These are phyloP conservation scores for Stephanodiscus minutulus DNA, from an alignment of 108 stramenopile species.

Conservation along the genomic window DNA sequence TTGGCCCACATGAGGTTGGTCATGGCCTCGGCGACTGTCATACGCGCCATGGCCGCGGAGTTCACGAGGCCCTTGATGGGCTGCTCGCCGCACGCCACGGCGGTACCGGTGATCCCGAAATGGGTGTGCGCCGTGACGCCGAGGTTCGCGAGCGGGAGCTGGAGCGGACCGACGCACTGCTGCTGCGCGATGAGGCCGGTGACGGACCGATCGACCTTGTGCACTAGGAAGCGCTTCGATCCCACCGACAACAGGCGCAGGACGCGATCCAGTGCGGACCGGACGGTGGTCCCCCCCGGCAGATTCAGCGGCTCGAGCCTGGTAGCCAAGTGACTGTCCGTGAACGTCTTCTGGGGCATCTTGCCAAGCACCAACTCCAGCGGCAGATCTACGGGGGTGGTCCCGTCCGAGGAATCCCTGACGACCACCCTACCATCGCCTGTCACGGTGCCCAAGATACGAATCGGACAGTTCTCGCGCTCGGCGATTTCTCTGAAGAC, in stretches of 20 bases:
- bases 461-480: constrained; percentile 94
- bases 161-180: constrained; percentile 99
- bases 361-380: constrained; percentile 96
- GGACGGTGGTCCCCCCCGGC: constrained; percentile 76
- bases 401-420: constrained; percentile 83
- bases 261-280: constrained; percentile 83
- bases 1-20: constrained; percentile 99
- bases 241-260: constrained; percentile 94
- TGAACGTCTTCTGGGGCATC: constrained; percentile 99
- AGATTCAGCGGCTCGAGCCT: constrained; percentile 67
- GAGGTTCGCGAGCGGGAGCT: constrained; percentile 95
- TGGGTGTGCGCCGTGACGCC: constrained; percentile 95
- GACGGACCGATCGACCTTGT: constrained; percentile 99
- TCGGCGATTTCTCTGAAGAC: constrained; percentile 85
- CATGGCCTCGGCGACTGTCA: constrained; percentile 97
- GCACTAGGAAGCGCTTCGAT: constrained; percentile 98
- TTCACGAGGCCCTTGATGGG: constrained; percentile 95
- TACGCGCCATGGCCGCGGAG: constrained; percentile 94
- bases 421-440: constrained; percentile 94
- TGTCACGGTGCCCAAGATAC: constrained; percentile 90
- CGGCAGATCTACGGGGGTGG: constrained; percentile 97
- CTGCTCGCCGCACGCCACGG: constrained; percentile 97
- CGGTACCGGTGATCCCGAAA: constrained; percentile 94
- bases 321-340: constrained; percentile 60
- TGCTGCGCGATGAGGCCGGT: constrained; percentile 99